Conservation (phyloP, 148 eudicot species). For the Chenopodium quinoa region DNA sequence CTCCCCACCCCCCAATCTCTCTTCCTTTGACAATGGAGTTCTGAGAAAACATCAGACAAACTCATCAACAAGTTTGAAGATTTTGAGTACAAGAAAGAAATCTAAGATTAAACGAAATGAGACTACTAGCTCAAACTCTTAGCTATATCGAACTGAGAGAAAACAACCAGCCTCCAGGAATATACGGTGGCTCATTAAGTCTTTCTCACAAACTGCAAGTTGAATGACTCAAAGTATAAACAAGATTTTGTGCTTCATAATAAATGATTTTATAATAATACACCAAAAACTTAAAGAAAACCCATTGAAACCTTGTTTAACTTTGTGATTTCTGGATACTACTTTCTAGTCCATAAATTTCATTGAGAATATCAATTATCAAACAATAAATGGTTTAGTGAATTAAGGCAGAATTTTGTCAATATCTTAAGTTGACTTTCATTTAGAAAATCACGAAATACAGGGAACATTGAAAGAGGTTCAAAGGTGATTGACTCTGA, state of each 20-base stretch:
- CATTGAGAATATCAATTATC: slow-evolving; percentile 1
- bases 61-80: too few relatives aligned
- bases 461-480: neutral
- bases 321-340: neutral
- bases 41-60: too few relatives aligned
- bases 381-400: neutral
- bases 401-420: neutral
- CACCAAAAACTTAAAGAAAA: neutral
- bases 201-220: neutral
- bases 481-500: neutral
- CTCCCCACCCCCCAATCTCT: neutral
- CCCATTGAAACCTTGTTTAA: neutral
- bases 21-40: too few relatives aligned
- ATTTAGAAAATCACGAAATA: neutral
- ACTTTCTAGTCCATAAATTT: neutral
- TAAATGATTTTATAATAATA: too few relatives aligned
- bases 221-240: too few relatives aligned
- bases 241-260: too few relatives aligned
- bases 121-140: neutral
- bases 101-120: too few relatives aligned
- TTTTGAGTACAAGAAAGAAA: too few relatives aligned
- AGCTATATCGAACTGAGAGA: neutral
- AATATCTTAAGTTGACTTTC: neutral
- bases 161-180: neutral
- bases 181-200: neutral